Evolutionary conservation across 2,329 filamentous ascomycete species (phyloP).

Genomic region (Cercospora canescens): DNA sequence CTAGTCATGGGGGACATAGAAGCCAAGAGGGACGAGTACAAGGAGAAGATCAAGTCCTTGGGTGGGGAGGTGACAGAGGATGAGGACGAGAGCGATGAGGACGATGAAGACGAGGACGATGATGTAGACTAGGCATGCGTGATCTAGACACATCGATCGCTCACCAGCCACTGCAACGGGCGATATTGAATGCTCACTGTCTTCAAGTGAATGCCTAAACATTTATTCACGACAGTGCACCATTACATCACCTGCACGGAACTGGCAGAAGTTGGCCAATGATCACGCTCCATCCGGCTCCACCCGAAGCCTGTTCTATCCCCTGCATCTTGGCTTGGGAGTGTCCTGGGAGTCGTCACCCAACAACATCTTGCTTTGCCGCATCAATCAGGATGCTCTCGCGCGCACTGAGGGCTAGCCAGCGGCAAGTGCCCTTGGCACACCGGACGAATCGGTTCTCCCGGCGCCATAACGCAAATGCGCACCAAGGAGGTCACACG

Average conservation of each 20-base stretch:
- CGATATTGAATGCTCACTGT: too few relatives aligned
- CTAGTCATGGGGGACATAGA: constrained; percentile 51
- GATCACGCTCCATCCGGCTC: neutral
- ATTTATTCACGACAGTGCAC: too few relatives aligned
- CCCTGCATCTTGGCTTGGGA: neutral
- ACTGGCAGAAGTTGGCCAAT: too few relatives aligned
- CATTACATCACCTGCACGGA: too few relatives aligned
- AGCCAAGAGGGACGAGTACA: constrained; percentile 41
- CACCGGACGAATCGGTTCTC: constrained; percentile 19
- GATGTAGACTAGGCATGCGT: constrained; percentile 13
- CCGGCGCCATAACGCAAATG: constrained; percentile 25
- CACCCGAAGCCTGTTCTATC: neutral
- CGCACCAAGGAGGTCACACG: constrained; percentile 25
- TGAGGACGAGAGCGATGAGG: constrained; percentile 34
- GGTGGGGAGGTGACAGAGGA: constrained; percentile 36
- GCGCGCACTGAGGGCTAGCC: constrained; percentile 10
- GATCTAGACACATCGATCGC: neutral
- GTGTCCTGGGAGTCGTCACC: too few relatives aligned
- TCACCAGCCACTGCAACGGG: neutral
- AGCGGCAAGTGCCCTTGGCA: neutral
- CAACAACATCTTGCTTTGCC: neutral
- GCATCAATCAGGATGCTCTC: constrained; percentile 16
- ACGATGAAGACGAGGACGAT: constrained; percentile 28
- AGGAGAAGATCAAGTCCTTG: constrained; percentile 29
- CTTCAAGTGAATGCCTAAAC: too few relatives aligned